Evolutionary conservation across 345 rosid species (phyloP).

Genomic region (Physaria fendleri): DNA sequence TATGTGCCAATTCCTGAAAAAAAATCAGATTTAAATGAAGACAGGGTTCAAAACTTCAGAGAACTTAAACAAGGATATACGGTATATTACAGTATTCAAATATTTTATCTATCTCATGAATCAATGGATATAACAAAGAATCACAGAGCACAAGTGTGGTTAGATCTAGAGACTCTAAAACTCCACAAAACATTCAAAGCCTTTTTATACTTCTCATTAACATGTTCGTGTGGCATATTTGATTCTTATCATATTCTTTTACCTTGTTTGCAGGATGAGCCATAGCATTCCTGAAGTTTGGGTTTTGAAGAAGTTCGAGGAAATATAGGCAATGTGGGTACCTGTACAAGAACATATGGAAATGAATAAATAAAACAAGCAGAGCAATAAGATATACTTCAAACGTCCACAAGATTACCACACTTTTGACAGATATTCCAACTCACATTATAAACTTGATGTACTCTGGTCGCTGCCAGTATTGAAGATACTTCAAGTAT

Average conservation of each 20-base stretch:
- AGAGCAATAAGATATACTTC: background rate
- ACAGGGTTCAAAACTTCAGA: background rate
- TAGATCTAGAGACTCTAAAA: conserved; percentile 2
- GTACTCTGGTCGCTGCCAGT: conserved; percentile 95
- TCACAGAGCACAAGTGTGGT: background rate
- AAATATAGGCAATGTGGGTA: conserved; percentile 94
- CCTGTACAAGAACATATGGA: conserved; percentile 44
- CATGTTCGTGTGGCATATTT: background rate
- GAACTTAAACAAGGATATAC: conserved; percentile 1
- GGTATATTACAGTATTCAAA: background rate
- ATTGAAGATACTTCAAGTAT: conserved; percentile 91
- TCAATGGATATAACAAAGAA: background rate
- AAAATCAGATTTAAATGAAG: background rate
- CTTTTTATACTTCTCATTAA: background rate
- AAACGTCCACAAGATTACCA: background rate
- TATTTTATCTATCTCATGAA: background rate
- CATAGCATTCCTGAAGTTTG: conserved; percentile 88
- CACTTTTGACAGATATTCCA: background rate
- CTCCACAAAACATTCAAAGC: background rate
- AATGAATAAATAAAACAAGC: background rate
- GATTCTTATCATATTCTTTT: background rate
- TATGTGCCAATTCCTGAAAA: conserved; percentile 80
- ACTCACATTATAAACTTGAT: conserved; percentile 86
- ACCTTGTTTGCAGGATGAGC: conserved; percentile 99
- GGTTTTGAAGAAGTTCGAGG: conserved; percentile 93